phyloP scores from a whole-genome alignment of 129 eudicot species.

The Ambrosia artemisiifolia region DNA sequence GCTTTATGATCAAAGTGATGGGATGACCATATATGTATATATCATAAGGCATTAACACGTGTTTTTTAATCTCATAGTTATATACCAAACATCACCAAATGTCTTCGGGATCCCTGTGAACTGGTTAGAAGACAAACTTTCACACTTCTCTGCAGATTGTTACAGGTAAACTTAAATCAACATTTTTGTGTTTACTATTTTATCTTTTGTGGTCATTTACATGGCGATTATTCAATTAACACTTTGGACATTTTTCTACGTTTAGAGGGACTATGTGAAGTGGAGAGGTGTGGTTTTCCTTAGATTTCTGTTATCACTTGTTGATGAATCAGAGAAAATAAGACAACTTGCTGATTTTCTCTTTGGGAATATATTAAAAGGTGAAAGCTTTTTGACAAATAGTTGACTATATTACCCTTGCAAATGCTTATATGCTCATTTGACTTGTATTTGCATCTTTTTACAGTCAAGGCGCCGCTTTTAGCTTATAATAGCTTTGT shows the following conservation, averaged over 20 bases:
- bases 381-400: conserved; percentile 31
- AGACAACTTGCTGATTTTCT: conserved; percentile 86
- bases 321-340: conserved; percentile 91
- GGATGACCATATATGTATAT: background rate
- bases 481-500: conserved; percentile 95
- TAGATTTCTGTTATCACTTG: conserved; percentile 79
- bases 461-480: conserved; percentile 96
- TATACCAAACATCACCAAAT: conserved; percentile 84
- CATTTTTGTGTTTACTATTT: background rate
- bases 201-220: conserved; percentile 6
- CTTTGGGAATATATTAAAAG: conserved; percentile 89
- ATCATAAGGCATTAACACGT: background rate
- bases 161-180: conserved; percentile 55
- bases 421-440: conserved; percentile 8
- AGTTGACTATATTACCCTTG: conserved; percentile 17
- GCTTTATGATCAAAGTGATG: no score
- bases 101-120: conserved; percentile 96
- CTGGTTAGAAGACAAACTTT: conserved; percentile 93
- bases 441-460: conserved; percentile 20
- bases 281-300: conserved; percentile 96
- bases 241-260: conserved; percentile 10
- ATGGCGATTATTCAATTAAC: background rate
- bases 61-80: conserved; percentile 44
- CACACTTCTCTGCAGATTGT: conserved; percentile 75
- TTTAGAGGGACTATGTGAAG: conserved; percentile 92